Conservation (phyloP, 2,329 filamentous ascomycete genomes). For the Venturia pyrina region DNA sequence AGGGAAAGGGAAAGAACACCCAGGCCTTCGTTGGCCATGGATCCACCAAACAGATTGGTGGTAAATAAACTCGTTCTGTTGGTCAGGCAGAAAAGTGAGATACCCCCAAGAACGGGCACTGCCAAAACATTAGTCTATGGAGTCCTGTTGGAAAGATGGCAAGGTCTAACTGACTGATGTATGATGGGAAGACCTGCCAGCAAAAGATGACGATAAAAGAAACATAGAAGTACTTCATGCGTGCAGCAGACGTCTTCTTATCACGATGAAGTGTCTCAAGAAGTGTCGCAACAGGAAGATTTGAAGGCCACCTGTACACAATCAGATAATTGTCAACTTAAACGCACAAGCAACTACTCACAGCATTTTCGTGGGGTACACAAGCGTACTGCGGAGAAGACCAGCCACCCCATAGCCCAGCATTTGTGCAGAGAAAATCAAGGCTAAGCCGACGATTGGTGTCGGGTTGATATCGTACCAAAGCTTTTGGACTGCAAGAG, state of each 20-base stretch:
- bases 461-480: conserved; percentile 13
- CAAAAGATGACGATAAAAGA: conserved; percentile 17
- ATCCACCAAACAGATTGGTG: conserved; percentile 14
- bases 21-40: conserved; percentile 14
- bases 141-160: neutral
- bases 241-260: conserved; percentile 11
- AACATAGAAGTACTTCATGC: conserved; percentile 21
- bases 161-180: conserved; percentile 10
- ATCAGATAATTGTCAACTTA: neutral
- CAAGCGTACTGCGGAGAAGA: conserved; percentile 14
- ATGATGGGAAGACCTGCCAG: conserved; percentile 15
- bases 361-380: conserved; percentile 15
- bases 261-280: conserved; percentile 14
- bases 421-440: conserved; percentile 15
- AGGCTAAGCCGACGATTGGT: conserved; percentile 4
- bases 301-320: conserved; percentile 10
- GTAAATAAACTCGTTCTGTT: conserved; percentile 14
- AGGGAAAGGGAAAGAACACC: conserved; percentile 9
- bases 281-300: conserved; percentile 13
- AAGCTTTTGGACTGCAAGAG: conserved; percentile 13
- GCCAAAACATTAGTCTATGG: neutral
- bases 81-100: conserved; percentile 14
- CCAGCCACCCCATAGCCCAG: conserved; percentile 16
- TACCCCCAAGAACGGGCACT: conserved; percentile 10
- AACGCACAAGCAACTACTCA: neutral